A percentile compares a stretch with the other conserved stretches of the same genome.
Conservation (phyloP, 257 asterid genomes). For the Solanum habrochaites region DNA sequence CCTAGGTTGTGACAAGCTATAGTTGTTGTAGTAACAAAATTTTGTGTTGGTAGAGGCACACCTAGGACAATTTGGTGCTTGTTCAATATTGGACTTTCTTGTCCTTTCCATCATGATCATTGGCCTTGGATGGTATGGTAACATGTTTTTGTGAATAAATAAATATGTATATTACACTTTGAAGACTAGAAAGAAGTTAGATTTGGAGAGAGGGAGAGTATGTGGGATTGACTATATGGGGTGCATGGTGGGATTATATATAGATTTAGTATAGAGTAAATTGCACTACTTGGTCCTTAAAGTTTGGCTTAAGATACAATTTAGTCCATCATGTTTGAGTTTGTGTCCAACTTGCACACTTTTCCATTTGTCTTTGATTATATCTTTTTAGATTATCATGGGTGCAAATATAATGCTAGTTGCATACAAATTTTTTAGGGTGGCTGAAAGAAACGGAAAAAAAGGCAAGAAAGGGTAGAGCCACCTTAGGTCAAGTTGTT, state of each 20-base stretch:
- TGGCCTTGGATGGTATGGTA: slow-evolving; percentile 27
- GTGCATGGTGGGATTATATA: slow-evolving; percentile 5
- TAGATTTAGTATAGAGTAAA: slow-evolving; percentile 7
- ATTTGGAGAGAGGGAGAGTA: slow-evolving; percentile 2
- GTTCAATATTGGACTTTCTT: slow-evolving; percentile 37
- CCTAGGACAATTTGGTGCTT: slow-evolving; percentile 74
- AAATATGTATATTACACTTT: neutral
- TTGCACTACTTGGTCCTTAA: neutral
- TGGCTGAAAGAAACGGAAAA: too few relatives aligned
- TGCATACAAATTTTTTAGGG: neutral
- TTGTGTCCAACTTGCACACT: neutral
- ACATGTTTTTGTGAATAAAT: slow-evolving; percentile 4
- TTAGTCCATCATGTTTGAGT: neutral
- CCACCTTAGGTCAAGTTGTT: neutral
- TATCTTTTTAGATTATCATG: neutral
- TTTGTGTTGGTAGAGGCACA: slow-evolving; percentile 84
- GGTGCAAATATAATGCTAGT: neutral
- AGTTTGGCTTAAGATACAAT: neutral
- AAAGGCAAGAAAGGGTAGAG: neutral
- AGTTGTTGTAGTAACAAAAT: slow-evolving; percentile 83
- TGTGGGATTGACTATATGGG: slow-evolving; percentile 7
- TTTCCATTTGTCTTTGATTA: neutral
- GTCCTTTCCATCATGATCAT: slow-evolving; percentile 19
- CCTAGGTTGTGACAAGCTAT: slow-evolving; percentile 72
- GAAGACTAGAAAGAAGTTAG: neutral